These are phyloP conservation scores for Symmetrospora coprosmae DNA, from an alignment of 768 basidiomycete genomes.

Conservation along the genomic window DNA sequence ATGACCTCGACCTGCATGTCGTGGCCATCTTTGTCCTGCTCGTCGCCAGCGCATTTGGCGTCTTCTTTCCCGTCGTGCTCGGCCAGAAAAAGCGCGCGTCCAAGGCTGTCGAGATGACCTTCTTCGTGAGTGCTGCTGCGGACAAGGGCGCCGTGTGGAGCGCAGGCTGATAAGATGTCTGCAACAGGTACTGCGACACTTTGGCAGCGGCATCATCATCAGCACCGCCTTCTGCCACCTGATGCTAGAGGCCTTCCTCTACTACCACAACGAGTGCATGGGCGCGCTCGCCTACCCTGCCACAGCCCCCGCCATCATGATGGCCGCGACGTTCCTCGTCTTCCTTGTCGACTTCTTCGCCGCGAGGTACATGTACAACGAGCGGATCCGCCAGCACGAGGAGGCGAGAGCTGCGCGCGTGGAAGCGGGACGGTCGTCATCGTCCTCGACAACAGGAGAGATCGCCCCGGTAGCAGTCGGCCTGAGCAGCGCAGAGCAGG, in stretches of 20 bases:
- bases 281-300: conserved; percentile 36
- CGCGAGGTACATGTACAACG: conserved; percentile 26
- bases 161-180: too few relatives aligned
- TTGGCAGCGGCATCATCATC: conserved; percentile 36
- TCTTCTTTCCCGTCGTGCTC: conserved; percentile 23
- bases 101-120: too few relatives aligned
- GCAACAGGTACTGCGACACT: conserved; percentile 17
- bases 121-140: too few relatives aligned
- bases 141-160: too few relatives aligned
- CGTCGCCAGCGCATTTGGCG: conserved; percentile 24
- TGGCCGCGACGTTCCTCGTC: conserved; percentile 35
- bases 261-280: conserved; percentile 29
- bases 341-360: conserved; percentile 37
- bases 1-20: conserved; percentile 28
- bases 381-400: too few relatives aligned
- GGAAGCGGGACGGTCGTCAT: too few relatives aligned
- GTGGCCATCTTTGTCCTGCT: conserved; percentile 28
- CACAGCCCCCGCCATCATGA: conserved; percentile 36
- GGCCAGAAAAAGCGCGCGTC: too few relatives aligned
- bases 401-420: too few relatives aligned
- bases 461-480: too few relatives aligned
- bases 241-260: conserved; percentile 37
- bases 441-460: conserved; percentile 20
- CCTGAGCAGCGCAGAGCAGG: too few relatives aligned
- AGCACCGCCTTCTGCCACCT: conserved; percentile 37